A percentile compares a stretch with the other conserved stretches of the same genome.
Conservation (phyloP, 176 grass and related monocot genomes). For the Triticum turgidum region DNA sequence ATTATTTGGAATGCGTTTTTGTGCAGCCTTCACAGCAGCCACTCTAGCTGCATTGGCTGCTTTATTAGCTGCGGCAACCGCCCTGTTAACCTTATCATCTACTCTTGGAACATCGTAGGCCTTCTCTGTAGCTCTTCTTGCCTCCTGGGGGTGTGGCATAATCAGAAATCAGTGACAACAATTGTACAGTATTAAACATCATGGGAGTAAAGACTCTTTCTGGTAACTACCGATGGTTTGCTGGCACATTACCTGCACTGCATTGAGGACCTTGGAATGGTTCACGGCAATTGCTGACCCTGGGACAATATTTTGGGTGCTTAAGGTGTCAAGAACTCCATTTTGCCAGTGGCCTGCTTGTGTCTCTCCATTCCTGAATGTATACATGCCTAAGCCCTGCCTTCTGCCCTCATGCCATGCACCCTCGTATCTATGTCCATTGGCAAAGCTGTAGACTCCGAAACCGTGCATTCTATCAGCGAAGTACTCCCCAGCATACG, state of each 20-base stretch:
- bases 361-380: constrained; percentile 94
- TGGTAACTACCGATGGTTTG: not conserved
- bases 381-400: constrained; percentile 97
- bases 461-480: constrained; percentile 99
- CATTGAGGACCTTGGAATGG: constrained; percentile 89
- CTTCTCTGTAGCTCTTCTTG: constrained; percentile 81
- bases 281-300: constrained; percentile 80
- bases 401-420: constrained; percentile 97
- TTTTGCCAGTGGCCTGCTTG: constrained; percentile 99
- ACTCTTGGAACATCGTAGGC: constrained; percentile 80
- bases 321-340: constrained; percentile 70
- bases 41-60: constrained; percentile 95
- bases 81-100: constrained; percentile 89
- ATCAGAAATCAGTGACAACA: constrained; percentile 27
- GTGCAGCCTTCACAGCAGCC: constrained; percentile 88
- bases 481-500: constrained; percentile 94
- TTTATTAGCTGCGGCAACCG: constrained; percentile 84
- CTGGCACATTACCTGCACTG: constrained; percentile 71
- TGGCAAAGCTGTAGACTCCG: constrained; percentile 94
- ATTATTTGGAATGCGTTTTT: constrained; percentile 64
- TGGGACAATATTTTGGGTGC: constrained; percentile 74
- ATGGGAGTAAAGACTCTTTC: not conserved
- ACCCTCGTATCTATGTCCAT: constrained; percentile 95
- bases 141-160: constrained; percentile 64
- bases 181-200: not conserved